Conservation (phyloP, 179 eudicot genomes). For the Spinacia oleracea region DNA sequence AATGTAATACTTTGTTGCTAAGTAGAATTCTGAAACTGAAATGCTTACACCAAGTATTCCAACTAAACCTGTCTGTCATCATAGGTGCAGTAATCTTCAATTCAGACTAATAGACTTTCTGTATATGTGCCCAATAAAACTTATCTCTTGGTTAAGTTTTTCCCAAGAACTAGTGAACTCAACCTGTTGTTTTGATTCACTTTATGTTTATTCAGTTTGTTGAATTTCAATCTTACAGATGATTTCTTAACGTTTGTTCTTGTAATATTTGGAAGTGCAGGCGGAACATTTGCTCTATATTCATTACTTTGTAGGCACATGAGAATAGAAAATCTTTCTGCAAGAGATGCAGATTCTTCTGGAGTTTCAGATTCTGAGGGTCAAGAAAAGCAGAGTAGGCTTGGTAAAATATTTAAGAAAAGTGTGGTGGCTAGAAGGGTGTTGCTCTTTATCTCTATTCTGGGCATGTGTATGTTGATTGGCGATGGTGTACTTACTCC, state of each 20-base stretch:
- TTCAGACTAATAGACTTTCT: not conserved
- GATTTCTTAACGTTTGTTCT: not conserved
- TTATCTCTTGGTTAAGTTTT: not conserved
- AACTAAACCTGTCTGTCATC: not conserved
- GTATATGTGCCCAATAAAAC: not conserved
- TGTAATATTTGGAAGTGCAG: conserved; percentile 29
- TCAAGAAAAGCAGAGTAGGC: conserved; percentile 38
- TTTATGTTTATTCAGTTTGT: not conserved
- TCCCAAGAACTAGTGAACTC: not conserved
- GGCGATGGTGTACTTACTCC: conserved; percentile 72
- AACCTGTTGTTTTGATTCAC: not conserved
- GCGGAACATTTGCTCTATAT: conserved; percentile 75
- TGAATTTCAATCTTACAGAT: not conserved
- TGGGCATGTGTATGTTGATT: conserved; percentile 74
- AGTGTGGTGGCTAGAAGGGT: conserved; percentile 60
- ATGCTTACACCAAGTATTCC: not conserved
- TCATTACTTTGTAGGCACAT: conserved; percentile 63
- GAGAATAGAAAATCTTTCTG: conserved; percentile 53
- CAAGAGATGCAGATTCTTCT: conserved; percentile 28
- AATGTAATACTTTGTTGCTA: not conserved
- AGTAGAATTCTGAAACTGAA: not conserved
- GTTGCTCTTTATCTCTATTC: conserved; percentile 59
- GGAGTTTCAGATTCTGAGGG: conserved; percentile 27
- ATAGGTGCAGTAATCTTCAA: not conserved
- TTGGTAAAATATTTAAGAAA: conserved; percentile 47